Evolutionary conservation across 805 yeast genomes (phyloP).

Genomic region (Barnettozyma sucrosica): DNA sequence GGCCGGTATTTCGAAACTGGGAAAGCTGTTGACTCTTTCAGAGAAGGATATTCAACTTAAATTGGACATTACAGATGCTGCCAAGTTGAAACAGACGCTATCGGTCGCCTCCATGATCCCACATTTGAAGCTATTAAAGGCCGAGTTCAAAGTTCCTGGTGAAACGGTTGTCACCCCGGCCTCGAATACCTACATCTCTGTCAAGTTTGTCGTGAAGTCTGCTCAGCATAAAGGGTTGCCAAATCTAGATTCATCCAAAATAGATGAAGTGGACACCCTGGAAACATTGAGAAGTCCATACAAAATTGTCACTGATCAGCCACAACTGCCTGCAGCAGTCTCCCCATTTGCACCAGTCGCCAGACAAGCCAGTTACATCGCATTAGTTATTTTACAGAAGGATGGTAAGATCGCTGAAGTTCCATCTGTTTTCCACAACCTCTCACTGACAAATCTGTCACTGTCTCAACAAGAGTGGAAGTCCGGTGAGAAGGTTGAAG

Average conservation of each 20-base stretch:
- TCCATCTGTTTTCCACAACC: constrained; percentile 46
- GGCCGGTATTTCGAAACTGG: constrained; percentile 52
- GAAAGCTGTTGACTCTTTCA: constrained; percentile 60
- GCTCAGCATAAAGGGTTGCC: constrained; percentile 49
- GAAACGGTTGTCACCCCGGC: constrained; percentile 66
- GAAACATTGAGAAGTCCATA: constrained; percentile 71
- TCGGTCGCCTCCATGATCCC: constrained; percentile 64
- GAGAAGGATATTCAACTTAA: constrained; percentile 48
- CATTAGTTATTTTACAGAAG: constrained; percentile 61
- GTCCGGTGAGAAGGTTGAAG: constrained; percentile 28
- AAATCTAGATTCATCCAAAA: constrained; percentile 27
- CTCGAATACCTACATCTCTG: constrained; percentile 65
- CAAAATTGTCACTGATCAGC: constrained; percentile 57
- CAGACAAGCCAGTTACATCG: constrained; percentile 54
- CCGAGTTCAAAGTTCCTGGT: constrained; percentile 83
- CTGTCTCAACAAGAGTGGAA: constrained; percentile 46
- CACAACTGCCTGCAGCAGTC: constrained; percentile 56
- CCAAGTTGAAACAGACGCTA: constrained; percentile 42
- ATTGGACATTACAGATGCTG: constrained; percentile 43
- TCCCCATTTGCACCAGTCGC: constrained; percentile 74
- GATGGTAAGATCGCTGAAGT: constrained; percentile 77
- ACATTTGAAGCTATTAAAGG: constrained; percentile 54
- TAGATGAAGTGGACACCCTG: constrained; percentile 54
- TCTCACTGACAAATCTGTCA: constrained; percentile 50
- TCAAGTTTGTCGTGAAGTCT: constrained; percentile 73